Evolutionary conservation across 2,329 filamentous ascomycete genomes (phyloP).

Genomic region (Neopestalotiopsis sp.): DNA sequence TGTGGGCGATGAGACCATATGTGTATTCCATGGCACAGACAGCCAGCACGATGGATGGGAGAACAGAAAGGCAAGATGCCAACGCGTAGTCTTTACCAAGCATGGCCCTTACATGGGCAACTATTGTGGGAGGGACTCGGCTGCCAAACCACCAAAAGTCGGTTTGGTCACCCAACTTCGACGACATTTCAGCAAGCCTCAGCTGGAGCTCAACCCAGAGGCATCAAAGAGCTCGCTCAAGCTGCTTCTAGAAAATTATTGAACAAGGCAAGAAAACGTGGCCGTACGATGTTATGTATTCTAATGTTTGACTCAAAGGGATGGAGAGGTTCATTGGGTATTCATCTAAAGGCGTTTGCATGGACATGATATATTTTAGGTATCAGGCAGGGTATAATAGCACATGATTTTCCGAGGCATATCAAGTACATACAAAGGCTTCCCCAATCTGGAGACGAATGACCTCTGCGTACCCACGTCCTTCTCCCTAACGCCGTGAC

Average conservation of each 20-base stretch:
- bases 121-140: constrained; percentile 10
- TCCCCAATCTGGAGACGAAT: neutral
- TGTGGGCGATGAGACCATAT: constrained; percentile 30
- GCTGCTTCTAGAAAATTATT: constrained; percentile 6
- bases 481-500: no score
- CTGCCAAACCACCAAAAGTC: neutral
- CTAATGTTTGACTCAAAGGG: neutral
- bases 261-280: neutral
- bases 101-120: constrained; percentile 30
- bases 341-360: neutral
- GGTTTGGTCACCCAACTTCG: constrained; percentile 1
- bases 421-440: neutral
- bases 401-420: neutral
- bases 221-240: neutral
- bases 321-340: neutral
- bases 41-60: constrained; percentile 35
- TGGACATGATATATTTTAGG: neutral
- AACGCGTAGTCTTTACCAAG: constrained; percentile 35
- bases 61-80: constrained; percentile 34
- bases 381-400: neutral
- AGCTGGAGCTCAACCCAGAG: neutral
- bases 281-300: neutral
- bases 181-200: constrained; percentile 5
- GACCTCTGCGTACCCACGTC: no score
- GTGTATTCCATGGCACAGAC: constrained; percentile 39